Evolutionary conservation across 192 early-diverging fungal species (phyloP).

Genomic region (Mortierella claussenii): DNA sequence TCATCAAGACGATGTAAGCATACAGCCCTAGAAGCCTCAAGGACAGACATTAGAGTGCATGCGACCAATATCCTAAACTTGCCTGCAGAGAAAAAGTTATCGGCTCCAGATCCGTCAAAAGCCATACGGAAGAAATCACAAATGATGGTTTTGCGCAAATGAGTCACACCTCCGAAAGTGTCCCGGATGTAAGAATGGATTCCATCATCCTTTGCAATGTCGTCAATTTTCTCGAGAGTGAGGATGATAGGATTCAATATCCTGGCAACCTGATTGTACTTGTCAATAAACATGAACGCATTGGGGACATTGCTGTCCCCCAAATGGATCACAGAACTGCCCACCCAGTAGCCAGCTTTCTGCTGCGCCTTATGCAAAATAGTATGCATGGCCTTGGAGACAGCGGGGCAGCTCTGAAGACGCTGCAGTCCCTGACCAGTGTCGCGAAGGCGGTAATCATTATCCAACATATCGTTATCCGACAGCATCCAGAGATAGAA

Average conservation of each 20-base stretch:
- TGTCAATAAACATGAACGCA: slow-evolving; percentile 97
- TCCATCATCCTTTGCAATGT: slow-evolving; percentile 65
- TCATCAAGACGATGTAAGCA: no score
- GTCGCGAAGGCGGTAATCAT: slow-evolving; percentile 90
- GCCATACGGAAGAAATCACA: slow-evolving; percentile 95
- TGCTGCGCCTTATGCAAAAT: slow-evolving; percentile 90
- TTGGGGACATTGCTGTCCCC: slow-evolving; percentile 99
- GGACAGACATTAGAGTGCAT: no score
- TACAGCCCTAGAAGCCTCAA: no score
- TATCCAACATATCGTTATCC: slow-evolving; percentile 87
- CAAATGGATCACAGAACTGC: slow-evolving; percentile 95
- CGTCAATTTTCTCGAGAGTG: slow-evolving; percentile 78
- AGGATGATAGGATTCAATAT: slow-evolving; percentile 91
- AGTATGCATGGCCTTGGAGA: slow-evolving; percentile 87
- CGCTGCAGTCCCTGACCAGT: slow-evolving; percentile 98
- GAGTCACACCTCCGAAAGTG: slow-evolving; percentile 73
- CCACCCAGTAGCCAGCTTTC: slow-evolving; percentile 90
- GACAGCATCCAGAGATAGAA: slow-evolving; percentile 94
- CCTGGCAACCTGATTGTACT: slow-evolving; percentile 97
- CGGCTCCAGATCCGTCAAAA: slow-evolving; percentile 96
- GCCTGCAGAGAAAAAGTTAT: slow-evolving; percentile 92
- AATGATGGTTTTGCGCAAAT: slow-evolving; percentile 78
- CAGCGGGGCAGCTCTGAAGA: slow-evolving; percentile 88
- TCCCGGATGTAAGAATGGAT: slow-evolving; percentile 74
- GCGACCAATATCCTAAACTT: no score